Evolutionary conservation across 441 rosid genomes (phyloP), one percentile per base, ranked within the genome.

Genomic region (Metrosideros polymorpha): DNA sequence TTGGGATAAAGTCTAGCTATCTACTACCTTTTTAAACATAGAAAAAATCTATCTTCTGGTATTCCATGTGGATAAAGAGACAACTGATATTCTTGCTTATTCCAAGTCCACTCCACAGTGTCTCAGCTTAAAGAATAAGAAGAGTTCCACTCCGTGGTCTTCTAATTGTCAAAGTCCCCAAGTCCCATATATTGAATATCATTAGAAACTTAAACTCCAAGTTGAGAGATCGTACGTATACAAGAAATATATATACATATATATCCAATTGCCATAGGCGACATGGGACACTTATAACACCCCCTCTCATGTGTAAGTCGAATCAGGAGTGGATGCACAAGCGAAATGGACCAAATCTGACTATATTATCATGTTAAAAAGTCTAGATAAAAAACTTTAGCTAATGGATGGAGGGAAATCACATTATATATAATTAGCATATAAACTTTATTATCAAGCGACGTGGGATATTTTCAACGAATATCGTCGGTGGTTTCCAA

Each of bases 281-380:
- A 22, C 5, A 0, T 6, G 4, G 2, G 1, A 39, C 39, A 29
- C 30, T 61, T 57, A 29, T 12, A 61, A 61, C 24, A 3, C 45
- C 1, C 0, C 2, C 15, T 10, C 1, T 35, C 7, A 3, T 4
- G 25, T 10, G 27, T 2, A 35, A 22, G 1, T 66, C 8, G 0
- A 1, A 35, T 71, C 7, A 19, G 3, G 25, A 10, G 13, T 15
- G 2, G 22, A 59, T 59, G 19, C 35, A n/a, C 1, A 2, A 17
- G 9, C 6, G 1, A 63, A 35, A 66, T 66, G 13, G 2, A 18
- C 3, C 1, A 1, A 9, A 35, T 66, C 27, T 18, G 7, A 1
- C 25, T 32, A 6, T 63, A 9, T n/a, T n/a, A 2, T 63, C 42
- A 63, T 32, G 30, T 63, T 63, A 63, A 9, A 63, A 12, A 9